Evolutionary conservation across 2,329 filamentous ascomycete species (phyloP), one percentile per base, ranked within the genome.

Genomic region (Aspergillus aculeatinus): DNA sequence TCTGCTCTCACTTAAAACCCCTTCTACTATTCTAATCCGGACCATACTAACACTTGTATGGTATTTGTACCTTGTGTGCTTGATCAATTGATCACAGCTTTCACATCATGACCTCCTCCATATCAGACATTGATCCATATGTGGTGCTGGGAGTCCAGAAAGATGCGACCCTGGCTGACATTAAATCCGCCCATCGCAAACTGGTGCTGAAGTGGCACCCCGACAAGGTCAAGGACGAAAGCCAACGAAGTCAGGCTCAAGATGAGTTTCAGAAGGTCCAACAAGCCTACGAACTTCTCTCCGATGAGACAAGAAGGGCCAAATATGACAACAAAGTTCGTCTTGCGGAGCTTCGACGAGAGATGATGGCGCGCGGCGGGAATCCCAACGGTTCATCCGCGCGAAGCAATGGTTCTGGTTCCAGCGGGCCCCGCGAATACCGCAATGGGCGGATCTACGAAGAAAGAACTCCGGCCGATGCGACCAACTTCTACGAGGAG

Each of bases 251-350:
- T 60, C 80, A 86, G 68, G 96, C 93, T 75, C 87, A 90, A 68
- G 88, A 92, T 68, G 89, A 96, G 76, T 99, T 98, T 71, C 92
- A 97, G 77, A 88, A 87, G 73, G 91, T 98, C 35, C 93, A 97
- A 75, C 87, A 93, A 69, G 93, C 95, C 54, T 99, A 96, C 77
- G 95, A 98, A 77, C 82, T 95, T 31, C 85, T 99, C 62, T 90
- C 87, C 70, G 89, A 97, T 72, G 89, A 94, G 29, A 82, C 80
- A 6, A 86, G 88, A 72, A 83, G 91, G 61, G 77, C 81, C 60
- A 87, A 87, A 66, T 96, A 97, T 75, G 92, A 98, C 76, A 87
- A 92, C 55, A 84, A 88, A 72, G 81, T 89, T 63, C 86, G 83
- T 68, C 76, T 93, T 63, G 85, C 85, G 54, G 85, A 88, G 72